Evolutionary conservation across 2,329 filamentous ascomycete species (phyloP).

Genomic region (Calonectria fujianensis): DNA sequence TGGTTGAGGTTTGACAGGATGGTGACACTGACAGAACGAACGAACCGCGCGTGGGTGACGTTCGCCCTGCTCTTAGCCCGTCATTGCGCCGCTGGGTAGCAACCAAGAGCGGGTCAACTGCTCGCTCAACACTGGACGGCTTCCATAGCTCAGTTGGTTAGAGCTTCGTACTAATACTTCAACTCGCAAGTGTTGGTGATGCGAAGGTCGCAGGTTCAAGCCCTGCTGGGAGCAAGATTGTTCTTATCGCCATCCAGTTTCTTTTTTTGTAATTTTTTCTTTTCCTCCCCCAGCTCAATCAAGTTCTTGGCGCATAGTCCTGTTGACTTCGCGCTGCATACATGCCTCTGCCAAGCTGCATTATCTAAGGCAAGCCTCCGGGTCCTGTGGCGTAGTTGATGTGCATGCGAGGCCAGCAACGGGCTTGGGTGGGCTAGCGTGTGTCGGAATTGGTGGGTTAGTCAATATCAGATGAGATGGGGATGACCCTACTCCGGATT

Average conservation of each 20-base stretch:
- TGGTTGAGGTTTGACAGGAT: background rate
- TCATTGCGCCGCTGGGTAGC: background rate
- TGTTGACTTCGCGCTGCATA: background rate
- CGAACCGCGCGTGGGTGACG: background rate
- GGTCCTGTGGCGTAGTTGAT: background rate
- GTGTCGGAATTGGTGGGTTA: background rate
- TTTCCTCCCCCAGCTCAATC: too few relatives aligned
- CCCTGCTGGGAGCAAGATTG: constrained; percentile 55
- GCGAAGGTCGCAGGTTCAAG: constrained; percentile 60
- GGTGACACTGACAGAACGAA: background rate
- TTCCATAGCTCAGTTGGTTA: constrained; percentile 61
- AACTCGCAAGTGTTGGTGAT: constrained; percentile 51
- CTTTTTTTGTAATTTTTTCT: constrained; percentile 33
- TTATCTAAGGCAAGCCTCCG: constrained; percentile 9
- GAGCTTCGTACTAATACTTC: constrained; percentile 59
- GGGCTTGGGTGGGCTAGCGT: background rate
- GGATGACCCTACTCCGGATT: background rate
- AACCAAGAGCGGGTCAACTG: constrained; percentile 30
- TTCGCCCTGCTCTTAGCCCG: constrained; percentile 22
- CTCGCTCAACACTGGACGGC: constrained; percentile 45
- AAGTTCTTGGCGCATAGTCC: background rate
- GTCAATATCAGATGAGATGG: background rate
- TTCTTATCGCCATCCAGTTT: constrained; percentile 48
- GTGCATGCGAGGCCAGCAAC: background rate
- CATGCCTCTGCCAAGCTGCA: background rate